These are phyloP conservation scores for Wickerhamomyces queroliae DNA, from an alignment of 805 yeast species.

Conservation along the genomic window DNA sequence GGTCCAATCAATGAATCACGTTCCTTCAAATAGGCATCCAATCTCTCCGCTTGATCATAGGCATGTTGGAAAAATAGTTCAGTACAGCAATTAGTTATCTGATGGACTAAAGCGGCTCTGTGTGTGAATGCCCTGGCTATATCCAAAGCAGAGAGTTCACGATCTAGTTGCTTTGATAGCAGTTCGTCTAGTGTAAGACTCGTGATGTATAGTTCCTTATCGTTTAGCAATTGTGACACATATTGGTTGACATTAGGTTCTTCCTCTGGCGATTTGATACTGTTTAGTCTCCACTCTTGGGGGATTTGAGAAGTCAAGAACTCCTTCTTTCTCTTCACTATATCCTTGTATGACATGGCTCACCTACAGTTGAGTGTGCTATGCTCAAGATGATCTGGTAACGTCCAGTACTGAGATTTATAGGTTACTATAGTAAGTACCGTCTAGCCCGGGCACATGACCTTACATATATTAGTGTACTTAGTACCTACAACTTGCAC, in stretches of 20 bases:
- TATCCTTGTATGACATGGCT: not conserved
- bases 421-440: no score
- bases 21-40: constrained; percentile 44
- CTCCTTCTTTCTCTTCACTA: not conserved
- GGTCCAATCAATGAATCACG: constrained; percentile 54
- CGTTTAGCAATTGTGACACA: not conserved
- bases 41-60: constrained; percentile 43
- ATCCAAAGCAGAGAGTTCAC: constrained; percentile 5
- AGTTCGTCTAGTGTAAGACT: not conserved
- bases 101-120: constrained; percentile 57
- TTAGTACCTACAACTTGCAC: no score
- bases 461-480: no score
- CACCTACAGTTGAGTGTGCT: not conserved
- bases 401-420: no score
- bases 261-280: not conserved
- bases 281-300: not conserved
- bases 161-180: not conserved
- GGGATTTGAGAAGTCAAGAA: not conserved
- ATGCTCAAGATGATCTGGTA: no score
- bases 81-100: constrained; percentile 50
- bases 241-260: not conserved
- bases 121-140: constrained; percentile 15
- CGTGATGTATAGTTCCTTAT: not conserved
- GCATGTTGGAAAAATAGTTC: constrained; percentile 63
- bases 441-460: no score